A percentile compares a stretch with the other conserved stretches of the same genome.
Conservation (phyloP, 441 rosid genomes). For the Adansonia grandidieri region DNA sequence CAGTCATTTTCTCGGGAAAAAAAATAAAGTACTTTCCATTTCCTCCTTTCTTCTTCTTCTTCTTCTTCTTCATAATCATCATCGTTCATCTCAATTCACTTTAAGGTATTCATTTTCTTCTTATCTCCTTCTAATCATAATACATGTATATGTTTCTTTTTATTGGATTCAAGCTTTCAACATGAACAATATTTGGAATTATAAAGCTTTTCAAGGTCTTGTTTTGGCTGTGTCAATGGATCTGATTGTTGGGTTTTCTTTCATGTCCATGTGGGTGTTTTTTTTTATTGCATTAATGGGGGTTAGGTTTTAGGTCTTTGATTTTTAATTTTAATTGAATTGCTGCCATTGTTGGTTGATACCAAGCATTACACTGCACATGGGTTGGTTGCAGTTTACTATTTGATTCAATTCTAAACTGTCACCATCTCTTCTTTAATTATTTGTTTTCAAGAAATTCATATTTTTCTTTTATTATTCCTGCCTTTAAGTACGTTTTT, state of each 20-base stretch:
- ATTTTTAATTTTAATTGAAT: constrained; percentile 7
- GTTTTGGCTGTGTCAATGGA: constrained; percentile 12
- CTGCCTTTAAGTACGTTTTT: neutral
- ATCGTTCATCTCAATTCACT: constrained; percentile 22
- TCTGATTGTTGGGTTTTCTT: constrained; percentile 11
- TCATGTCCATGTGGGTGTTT: constrained; percentile 6
- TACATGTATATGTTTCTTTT: neutral
- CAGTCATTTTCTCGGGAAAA: constrained; percentile 23
- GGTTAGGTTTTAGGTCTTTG: constrained; percentile 19
- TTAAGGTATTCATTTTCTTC: constrained; percentile 21
- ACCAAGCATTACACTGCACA: constrained; percentile 20
- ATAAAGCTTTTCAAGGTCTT: neutral
- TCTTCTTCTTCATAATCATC: neutral
- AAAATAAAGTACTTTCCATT: constrained; percentile 1
- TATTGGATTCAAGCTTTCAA: constrained; percentile 1
- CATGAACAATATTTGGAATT: constrained; percentile 11
- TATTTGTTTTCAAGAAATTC: neutral
- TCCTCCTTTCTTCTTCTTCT: neutral
- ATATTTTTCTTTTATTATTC: too few relatives aligned
- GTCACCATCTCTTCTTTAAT: constrained; percentile 14
- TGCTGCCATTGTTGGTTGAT: constrained; percentile 26
- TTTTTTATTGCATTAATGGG: constrained; percentile 14
- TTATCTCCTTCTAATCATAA: neutral
- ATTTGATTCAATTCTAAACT: constrained; percentile 27
- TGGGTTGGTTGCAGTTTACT: constrained; percentile 26